Evolutionary conservation across 2,329 filamentous ascomycete species (phyloP), one percentile per base, ranked within the genome.

Genomic region (Exophiala spinifera): DNA sequence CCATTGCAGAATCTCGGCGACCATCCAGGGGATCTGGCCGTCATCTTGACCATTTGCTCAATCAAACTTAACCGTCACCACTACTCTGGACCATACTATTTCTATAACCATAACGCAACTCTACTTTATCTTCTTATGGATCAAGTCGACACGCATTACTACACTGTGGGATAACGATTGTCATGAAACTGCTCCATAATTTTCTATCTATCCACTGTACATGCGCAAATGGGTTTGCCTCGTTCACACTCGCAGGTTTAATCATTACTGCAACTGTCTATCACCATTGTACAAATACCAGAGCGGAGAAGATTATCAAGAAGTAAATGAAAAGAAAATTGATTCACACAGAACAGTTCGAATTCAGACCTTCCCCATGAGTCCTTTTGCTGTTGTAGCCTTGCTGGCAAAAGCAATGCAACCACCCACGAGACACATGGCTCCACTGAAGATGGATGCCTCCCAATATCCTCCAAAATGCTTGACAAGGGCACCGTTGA

Each of bases 401-500:
- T 44, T 44, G 7, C 20, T 44, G n/a, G 23, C 20, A 17, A 49
- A 31, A 3, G 65, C 70, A 55, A 74, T 45, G 2, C 69, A 6
- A 8, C 69, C 71, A 8, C 72, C 72, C 14, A 67, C 51, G 33
- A 74, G 44, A 51, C 69, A 70, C 53, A 72, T 61, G 4, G 60
- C 51, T 1, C 70, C 71, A 49, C 69, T 73, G 43, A 74, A 72
- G 1, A 72, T 65, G 1, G 70, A 68, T 1, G 68, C 66, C 56
- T 74, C 53, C 1, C 61, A 53, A 53, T 71, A 77, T 0, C 70
- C 69, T 1, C 65, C 70, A 51, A 76, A 78, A 8, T 48, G 61
- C 2, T 71, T 66, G 3, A 82, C 63, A 40, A 79, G 65, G 0
- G 69, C 72, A 2, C 77, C 77, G 47, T 72, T 75, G 42, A 77